Evolutionary conservation across 345 rosid genomes (phyloP), one percentile per base, ranked within the genome.

Genomic region (Arabidopsis arenosa): DNA sequence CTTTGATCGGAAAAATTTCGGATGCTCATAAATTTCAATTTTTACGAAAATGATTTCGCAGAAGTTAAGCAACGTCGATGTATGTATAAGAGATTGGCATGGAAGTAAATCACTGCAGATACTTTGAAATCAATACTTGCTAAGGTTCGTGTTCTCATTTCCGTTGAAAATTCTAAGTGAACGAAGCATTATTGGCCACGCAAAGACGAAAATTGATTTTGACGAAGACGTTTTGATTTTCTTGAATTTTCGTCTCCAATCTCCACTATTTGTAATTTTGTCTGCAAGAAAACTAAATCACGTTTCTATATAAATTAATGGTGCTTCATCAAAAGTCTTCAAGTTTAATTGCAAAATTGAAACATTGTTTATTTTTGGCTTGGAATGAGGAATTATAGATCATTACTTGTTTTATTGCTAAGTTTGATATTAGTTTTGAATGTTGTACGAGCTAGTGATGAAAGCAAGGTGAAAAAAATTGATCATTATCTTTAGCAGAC

Each of bases 391-490:
- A 66, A 40, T 17, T 48, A 13, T 21, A 68, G 55, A 52, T 28
- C 9, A 60, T 44, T 39, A 21, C 2, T 70, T 70, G 13, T 70
- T 21, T 9, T 70, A 71, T 36, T 76, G 0, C 70, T 70, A 43
- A 61, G 58, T 63, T 37, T 76, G 48, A 2, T 70, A 1, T 8
- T 55, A 21, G n/a, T 17, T 33, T 28, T 76, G 12, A 54, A 53
- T 5, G 35, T 69, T 18, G 62, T 53, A 30, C 47, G 17, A 67
- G 43, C n/a, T 11, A 18, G 13, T 69, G 70, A 68, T 33, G n/a
- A 61, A 54, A 68, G 63, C 48, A 76, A 76, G 79, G 79, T 75
- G n/a, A 64, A 48, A 21, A 0, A 21, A 21, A 21, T 21, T 21
- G 23, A 21, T 21, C 23, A 21, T 21, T 21, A 21, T 21, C 23